Conservation (phyloP, 2,329 filamentous ascomycete species). For the Fusarium euwallaceae region DNA sequence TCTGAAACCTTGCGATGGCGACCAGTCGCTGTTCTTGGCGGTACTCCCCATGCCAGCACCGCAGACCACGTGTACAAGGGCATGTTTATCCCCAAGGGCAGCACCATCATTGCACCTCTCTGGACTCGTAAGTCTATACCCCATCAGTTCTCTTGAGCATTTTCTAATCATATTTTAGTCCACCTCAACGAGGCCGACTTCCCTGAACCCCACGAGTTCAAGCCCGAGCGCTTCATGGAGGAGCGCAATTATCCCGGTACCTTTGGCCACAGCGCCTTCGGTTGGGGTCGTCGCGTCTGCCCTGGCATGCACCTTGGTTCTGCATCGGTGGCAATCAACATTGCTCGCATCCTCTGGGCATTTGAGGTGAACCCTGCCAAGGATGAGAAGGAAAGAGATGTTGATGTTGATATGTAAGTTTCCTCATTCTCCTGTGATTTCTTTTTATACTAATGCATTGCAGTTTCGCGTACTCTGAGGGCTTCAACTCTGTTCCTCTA, state of each 20-base stretch:
- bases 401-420: slow-evolving; percentile 57
- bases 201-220: slow-evolving; percentile 56
- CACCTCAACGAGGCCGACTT: slow-evolving; percentile 58
- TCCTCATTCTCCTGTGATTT: rapidly evolving
- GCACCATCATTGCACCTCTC: slow-evolving; percentile 57
- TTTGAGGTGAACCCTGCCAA: slow-evolving; percentile 57
- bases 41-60: slow-evolving; percentile 62
- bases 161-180: slow-evolving; percentile 38
- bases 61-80: slow-evolving; percentile 56
- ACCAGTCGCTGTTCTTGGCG: slow-evolving; percentile 56
- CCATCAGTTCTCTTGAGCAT: rapidly evolving
- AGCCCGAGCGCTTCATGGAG: slow-evolving; percentile 53
- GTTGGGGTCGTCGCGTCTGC: slow-evolving; percentile 57
- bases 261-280: slow-evolving; percentile 56
- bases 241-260: slow-evolving; percentile 53
- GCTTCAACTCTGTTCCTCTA: slow-evolving; percentile 58
- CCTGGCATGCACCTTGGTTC: slow-evolving; percentile 65
- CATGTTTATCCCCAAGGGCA: slow-evolving; percentile 60
- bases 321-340: slow-evolving; percentile 61
- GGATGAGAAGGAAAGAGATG: slow-evolving; percentile 46
- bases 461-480: slow-evolving; percentile 58
- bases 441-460: neutral
- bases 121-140: slow-evolving; percentile 55
- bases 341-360: slow-evolving; percentile 66
- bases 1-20: slow-evolving; percentile 58